These are phyloP conservation scores for Cercospora zeae-maydis DNA, from an alignment of 2,329 filamentous ascomycete genomes.

Conservation along the genomic window DNA sequence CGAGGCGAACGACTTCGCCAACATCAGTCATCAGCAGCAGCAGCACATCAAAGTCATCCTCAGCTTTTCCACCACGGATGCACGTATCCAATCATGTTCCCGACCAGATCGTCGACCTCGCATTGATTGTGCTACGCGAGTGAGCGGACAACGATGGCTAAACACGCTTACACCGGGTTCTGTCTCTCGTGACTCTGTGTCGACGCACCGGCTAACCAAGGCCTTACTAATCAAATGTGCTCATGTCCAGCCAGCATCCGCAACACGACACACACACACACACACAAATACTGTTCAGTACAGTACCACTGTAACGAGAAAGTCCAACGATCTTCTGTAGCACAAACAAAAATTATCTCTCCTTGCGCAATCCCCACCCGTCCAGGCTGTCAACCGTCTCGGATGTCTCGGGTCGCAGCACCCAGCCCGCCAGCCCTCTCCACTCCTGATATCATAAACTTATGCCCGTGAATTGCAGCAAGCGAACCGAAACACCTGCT, in stretches of 20 bases:
- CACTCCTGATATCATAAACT: too few species aligned
- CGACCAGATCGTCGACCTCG: neutral
- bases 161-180: neutral
- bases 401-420: slow-evolving; percentile 1
- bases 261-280: neutral
- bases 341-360: neutral
- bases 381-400: neutral
- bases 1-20: neutral
- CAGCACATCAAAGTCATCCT: neutral
- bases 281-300: neutral
- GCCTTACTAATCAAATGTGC: neutral
- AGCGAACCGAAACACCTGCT: too few species aligned
- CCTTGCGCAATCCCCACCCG: neutral
- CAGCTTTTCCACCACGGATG: neutral
- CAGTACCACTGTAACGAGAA: too few species aligned
- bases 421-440: too few species aligned
- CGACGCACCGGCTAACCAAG: neutral
- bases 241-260: neutral
- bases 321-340: neutral
- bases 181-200: too few species aligned
- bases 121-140: neutral
- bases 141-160: neutral
- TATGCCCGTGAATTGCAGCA: too few species aligned
- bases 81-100: neutral
- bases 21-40: neutral